phyloP scores from a whole-genome alignment of 495 filamentous ascomycete species.

The Xylaria telfairii region DNA sequence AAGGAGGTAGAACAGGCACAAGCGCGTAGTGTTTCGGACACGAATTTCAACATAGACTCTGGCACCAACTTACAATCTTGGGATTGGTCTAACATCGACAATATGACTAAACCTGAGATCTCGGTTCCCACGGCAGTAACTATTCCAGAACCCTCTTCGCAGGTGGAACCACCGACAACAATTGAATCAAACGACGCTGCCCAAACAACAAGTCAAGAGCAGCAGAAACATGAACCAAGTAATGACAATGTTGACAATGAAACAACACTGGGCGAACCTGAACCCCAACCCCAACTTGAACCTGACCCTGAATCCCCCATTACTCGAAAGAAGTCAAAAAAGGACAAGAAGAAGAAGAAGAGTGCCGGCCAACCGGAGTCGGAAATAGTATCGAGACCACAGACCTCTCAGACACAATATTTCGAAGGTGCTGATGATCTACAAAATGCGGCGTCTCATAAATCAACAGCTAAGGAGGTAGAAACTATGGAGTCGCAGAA shows the following conservation, averaged over 20 bases:
- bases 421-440: constrained; percentile 34
- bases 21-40: background rate
- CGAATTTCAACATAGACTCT: constrained; percentile 11
- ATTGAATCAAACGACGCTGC: background rate
- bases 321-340: constrained; percentile 33
- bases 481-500: constrained; percentile 34
- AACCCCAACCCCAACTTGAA: constrained; percentile 22
- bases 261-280: background rate
- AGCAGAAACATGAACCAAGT: constrained; percentile 40
- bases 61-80: constrained; percentile 26
- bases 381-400: constrained; percentile 28
- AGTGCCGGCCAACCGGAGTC: constrained; percentile 31
- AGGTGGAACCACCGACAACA: background rate
- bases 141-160: constrained; percentile 20
- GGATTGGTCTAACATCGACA: constrained; percentile 27
- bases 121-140: constrained; percentile 12
- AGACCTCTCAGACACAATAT: constrained; percentile 35
- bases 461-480: constrained; percentile 39
- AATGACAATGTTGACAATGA: constrained; percentile 16
- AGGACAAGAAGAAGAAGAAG: constrained; percentile 45
- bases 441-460: constrained; percentile 36
- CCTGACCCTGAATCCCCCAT: constrained; percentile 23
- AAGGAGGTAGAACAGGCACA: constrained; percentile 48
- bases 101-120: constrained; percentile 22
- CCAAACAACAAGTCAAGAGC: background rate